Conservation (phyloP, 352 stramenopile genomes). For the Globisporangium perplexum region DNA sequence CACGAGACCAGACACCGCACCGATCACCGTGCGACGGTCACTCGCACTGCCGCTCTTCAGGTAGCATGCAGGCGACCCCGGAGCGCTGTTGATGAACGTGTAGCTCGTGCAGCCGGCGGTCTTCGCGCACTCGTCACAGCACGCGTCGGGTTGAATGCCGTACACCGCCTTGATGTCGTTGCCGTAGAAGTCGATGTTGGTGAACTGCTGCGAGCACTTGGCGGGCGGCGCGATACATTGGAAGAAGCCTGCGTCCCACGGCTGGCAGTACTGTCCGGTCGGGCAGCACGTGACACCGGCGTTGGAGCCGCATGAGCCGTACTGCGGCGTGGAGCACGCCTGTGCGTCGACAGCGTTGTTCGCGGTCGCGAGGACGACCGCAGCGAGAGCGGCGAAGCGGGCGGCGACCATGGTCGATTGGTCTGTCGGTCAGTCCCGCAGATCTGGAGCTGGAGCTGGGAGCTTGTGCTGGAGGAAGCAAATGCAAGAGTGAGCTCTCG, state of each 20-base stretch:
- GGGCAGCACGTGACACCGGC: slow-evolving; percentile 3
- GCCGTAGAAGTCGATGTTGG: slow-evolving; percentile 5
- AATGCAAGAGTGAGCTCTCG: not conserved
- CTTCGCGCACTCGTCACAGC: slow-evolving; percentile 32
- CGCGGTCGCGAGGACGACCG: too few relatives aligned
- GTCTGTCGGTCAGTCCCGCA: too few relatives aligned
- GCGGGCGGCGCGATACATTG: not conserved
- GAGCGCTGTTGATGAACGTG: slow-evolving; percentile 19
- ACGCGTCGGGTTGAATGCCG: slow-evolving; percentile 3
- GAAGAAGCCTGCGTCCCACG: slow-evolving; percentile 1
- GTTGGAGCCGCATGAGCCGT: slow-evolving; percentile 1
- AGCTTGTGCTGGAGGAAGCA: not conserved
- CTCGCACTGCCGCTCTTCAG: not conserved
- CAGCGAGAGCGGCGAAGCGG: not conserved
- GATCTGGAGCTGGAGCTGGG: not conserved
- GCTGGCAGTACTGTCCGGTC: not conserved
- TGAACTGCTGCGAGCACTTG: slow-evolving; percentile 1
- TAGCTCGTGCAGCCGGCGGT: slow-evolving; percentile 30
- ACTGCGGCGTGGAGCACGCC: slow-evolving; percentile 3
- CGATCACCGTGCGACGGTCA: too few relatives aligned
- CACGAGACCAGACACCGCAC: too few relatives aligned
- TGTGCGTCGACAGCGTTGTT: too few relatives aligned
- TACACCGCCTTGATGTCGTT: slow-evolving; percentile 6
- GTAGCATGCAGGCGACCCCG: not conserved
- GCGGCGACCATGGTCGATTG: not conserved